Conservation (phyloP, 257 asterid genomes). For the Ballota nigra region DNA sequence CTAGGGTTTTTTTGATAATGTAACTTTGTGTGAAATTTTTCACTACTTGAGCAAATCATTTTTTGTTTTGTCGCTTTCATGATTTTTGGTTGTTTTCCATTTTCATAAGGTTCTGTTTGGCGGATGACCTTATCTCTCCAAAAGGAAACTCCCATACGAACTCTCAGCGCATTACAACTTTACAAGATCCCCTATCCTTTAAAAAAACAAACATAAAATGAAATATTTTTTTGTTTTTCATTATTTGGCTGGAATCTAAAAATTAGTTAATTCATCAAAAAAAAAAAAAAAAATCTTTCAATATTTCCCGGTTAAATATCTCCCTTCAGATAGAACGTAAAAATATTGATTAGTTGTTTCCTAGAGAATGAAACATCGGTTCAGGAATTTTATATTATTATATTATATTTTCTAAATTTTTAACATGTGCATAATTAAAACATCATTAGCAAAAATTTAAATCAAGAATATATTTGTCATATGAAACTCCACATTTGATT, state of each 20-base stretch:
- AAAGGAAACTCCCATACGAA: background rate
- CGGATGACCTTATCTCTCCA: background rate
- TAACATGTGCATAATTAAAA: too few species aligned
- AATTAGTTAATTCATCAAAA: background rate
- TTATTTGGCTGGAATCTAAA: constrained; percentile 9
- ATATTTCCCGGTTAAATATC: too few species aligned
- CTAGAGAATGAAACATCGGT: too few species aligned
- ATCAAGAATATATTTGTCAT: too few species aligned
- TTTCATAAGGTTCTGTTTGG: background rate
- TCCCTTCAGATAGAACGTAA: too few species aligned
- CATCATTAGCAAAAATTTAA: too few species aligned
- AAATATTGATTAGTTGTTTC: too few species aligned
- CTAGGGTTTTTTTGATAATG: background rate
- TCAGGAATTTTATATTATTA: too few species aligned
- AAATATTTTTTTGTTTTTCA: background rate
- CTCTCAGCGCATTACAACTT: background rate
- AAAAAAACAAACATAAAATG: background rate
- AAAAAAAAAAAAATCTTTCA: too few species aligned
- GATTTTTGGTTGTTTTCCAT: background rate
- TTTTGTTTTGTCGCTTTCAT: background rate
- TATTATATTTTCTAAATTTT: too few species aligned
- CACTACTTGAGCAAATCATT: background rate
- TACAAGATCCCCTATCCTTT: background rate
- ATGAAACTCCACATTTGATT: too few species aligned
- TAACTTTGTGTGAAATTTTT: background rate